These are phyloP conservation scores for Xylaria bambusicola DNA, from an alignment of 495 filamentous ascomycete species.

Conservation along the genomic window DNA sequence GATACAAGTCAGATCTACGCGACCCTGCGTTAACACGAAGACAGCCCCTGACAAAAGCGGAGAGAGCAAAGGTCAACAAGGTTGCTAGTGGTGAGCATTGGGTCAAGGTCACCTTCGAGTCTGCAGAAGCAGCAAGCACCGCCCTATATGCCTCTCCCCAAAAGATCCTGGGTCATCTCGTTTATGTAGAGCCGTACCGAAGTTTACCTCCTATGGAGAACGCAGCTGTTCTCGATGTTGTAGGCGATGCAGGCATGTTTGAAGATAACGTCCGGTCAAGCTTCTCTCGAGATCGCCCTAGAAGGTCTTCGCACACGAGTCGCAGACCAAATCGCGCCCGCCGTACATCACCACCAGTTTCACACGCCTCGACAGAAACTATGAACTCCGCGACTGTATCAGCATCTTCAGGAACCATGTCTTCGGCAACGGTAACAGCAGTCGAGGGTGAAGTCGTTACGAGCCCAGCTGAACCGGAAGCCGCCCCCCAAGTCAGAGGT, in stretches of 20 bases:
- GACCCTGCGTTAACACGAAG: slow-evolving; percentile 62
- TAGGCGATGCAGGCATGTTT: slow-evolving; percentile 35
- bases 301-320: slow-evolving; percentile 23
- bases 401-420: slow-evolving; percentile 42
- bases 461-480: slow-evolving; percentile 29
- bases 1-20: slow-evolving; percentile 63
- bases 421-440: slow-evolving; percentile 64
- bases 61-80: slow-evolving; percentile 72
- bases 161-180: slow-evolving; percentile 70
- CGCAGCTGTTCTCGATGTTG: slow-evolving; percentile 54
- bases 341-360: slow-evolving; percentile 35
- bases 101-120: slow-evolving; percentile 94
- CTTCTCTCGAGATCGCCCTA: slow-evolving; percentile 11
- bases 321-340: slow-evolving; percentile 4
- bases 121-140: slow-evolving; percentile 71
- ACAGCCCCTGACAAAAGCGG: slow-evolving; percentile 62
- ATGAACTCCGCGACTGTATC: slow-evolving; percentile 54
- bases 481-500: slow-evolving; percentile 25
- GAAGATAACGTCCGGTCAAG: slow-evolving; percentile 19
- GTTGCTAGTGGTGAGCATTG: slow-evolving; percentile 80
- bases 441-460: slow-evolving; percentile 20
- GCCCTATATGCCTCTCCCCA: slow-evolving; percentile 77
- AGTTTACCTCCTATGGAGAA: slow-evolving; percentile 70
- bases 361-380: slow-evolving; percentile 49
- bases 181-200: slow-evolving; percentile 76